A percentile compares a stretch with the other conserved stretches of the same genome.
Conservation (phyloP, 2,329 filamentous ascomycete genomes). For the Colletotrichum falcatum region DNA sequence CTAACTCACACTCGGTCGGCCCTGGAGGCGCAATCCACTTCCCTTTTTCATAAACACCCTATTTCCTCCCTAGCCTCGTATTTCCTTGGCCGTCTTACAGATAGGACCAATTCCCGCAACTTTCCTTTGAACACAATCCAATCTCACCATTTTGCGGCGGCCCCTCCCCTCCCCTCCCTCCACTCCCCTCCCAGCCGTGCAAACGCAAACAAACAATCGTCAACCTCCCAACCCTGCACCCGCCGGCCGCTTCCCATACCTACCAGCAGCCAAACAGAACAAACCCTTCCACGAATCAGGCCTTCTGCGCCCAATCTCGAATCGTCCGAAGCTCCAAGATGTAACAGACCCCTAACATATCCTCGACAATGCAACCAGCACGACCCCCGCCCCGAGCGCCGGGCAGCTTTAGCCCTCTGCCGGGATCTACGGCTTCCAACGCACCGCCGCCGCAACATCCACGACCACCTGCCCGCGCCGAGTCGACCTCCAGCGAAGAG, state of each 20-base stretch:
- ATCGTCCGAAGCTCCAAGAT: slow-evolving; percentile 52
- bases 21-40: slow-evolving; percentile 22
- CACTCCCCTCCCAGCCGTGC: not conserved
- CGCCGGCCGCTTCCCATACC: not conserved
- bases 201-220: slow-evolving; percentile 10
- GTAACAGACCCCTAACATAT: slow-evolving; percentile 52
- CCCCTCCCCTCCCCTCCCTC: too few species aligned
- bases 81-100: slow-evolving; percentile 28
- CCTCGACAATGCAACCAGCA: slow-evolving; percentile 60
- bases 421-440: slow-evolving; percentile 48
- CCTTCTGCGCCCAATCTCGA: slow-evolving; percentile 31
- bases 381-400: slow-evolving; percentile 62
- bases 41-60: slow-evolving; percentile 27
- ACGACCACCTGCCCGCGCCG: slow-evolving; percentile 54
- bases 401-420: slow-evolving; percentile 68
- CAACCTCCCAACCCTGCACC: not conserved
- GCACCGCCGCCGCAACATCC: slow-evolving; percentile 48
- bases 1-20: slow-evolving; percentile 23
- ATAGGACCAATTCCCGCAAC: slow-evolving; percentile 25
- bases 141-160: not conserved
- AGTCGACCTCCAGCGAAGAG: slow-evolving; percentile 61
- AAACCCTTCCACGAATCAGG: slow-evolving; percentile 8
- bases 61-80: slow-evolving; percentile 32
- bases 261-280: slow-evolving; percentile 18
- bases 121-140: not conserved